Evolutionary conservation across 768 basidiomycete genomes (phyloP), one percentile per base, ranked within the genome.

Genomic region (Chalciporus chontae): DNA sequence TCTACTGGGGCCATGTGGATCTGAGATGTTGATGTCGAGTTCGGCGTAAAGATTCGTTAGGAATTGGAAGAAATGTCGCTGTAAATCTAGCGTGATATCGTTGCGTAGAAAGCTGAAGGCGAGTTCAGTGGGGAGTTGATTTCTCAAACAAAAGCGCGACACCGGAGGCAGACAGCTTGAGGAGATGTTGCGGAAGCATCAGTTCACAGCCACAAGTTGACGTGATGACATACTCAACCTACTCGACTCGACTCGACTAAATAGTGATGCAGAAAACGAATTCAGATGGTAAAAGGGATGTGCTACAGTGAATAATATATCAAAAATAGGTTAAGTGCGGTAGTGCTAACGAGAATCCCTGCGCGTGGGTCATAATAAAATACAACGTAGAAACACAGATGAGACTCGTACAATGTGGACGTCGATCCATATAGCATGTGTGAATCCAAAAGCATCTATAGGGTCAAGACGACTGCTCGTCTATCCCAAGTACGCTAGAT

Each of bases 1-100:
- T 93, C 90, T 17, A 91, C 81, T n/a, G 90, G 90, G n/a, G 85
- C 76, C 89, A 91, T 91, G 53, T 26, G 40, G n/a, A 43, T 43
- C 40, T 13, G n/a, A 36, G 32, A n/a, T 39, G 23, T 32, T 14
- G 8, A 23, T 27, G 8, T 24, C 21, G 18, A 17, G 26, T 19
- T 52, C 27, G n/a, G 37, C 17, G 39, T 21, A 36, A 40, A 27
- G 24, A 31, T 24, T 46, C 23, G 56, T 56, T 8, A 17, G 6
- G 17, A 8, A 36, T 14, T 31, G 31, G 5, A 31, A 31, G 31
- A 31, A 6, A 13, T 31, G 48, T 15, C 37, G 47, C 31, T 19
- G n/a, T 24, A 14, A 42, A 26, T 55, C 40, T 53, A 52, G 39
- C 21, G 48, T 48, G 52, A 40, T 43, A 49, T 42, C 5, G 51